phyloP scores from a whole-genome alignment of 2,329 filamentous ascomycete species.

The Trichoderma atrobrunneum region DNA sequence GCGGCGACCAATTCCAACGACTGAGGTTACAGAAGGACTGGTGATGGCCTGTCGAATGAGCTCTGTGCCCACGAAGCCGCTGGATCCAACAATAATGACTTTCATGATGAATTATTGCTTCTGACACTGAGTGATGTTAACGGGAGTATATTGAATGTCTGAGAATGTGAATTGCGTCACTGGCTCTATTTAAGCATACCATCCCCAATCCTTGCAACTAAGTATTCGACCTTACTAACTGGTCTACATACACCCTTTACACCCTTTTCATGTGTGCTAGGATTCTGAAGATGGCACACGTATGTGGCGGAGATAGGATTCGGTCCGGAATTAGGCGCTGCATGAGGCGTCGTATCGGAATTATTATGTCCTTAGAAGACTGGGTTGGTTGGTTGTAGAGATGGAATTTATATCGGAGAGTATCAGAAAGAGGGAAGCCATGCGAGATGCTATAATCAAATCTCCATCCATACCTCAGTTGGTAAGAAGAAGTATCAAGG shows the following conservation, averaged over 20 bases:
- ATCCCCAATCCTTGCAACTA: background rate
- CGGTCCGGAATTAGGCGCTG: background rate
- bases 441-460: background rate
- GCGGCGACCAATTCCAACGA: slow-evolving; percentile 43
- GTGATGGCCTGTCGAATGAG: slow-evolving; percentile 43
- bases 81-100: slow-evolving; percentile 42
- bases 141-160: background rate
- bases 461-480: background rate
- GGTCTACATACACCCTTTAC: background rate
- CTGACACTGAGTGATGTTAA: background rate
- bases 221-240: background rate
- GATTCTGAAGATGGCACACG: background rate
- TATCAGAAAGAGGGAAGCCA: background rate
- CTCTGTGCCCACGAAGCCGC: slow-evolving; percentile 42
- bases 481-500: background rate
- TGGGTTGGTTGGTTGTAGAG: background rate
- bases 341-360: background rate
- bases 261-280: background rate
- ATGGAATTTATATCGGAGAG: background rate
- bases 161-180: background rate
- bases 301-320: background rate
- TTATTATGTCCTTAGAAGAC: background rate
- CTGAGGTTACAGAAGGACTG: slow-evolving; percentile 35
- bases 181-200: background rate
- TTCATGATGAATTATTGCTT: slow-evolving; percentile 36